Conservation (phyloP, 352 stramenopile genomes). For the Pythium myriotylum region DNA sequence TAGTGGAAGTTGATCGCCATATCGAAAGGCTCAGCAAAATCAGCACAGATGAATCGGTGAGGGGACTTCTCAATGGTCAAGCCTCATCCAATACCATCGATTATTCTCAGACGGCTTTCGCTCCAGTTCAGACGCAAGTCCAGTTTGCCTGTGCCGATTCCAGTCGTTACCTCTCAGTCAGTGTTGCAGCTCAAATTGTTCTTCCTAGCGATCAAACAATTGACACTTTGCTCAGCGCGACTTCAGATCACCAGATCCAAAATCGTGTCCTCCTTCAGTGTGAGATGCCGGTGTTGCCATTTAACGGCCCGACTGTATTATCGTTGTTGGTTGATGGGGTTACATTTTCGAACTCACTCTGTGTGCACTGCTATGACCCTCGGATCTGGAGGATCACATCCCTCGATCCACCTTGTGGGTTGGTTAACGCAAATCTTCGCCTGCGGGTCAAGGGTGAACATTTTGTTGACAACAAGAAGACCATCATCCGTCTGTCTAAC, state of each 20-base stretch:
- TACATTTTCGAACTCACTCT: conserved; percentile 66
- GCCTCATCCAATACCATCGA: not conserved
- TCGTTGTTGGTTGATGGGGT: conserved; percentile 48
- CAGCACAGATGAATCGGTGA: not conserved
- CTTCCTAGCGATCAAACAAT: conserved; percentile 29
- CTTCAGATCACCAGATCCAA: not conserved
- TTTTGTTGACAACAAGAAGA: conserved; percentile 74
- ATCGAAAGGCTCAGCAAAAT: not conserved
- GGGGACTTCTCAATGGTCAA: not conserved
- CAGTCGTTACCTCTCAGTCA: conserved; percentile 38
- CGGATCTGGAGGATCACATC: conserved; percentile 46
- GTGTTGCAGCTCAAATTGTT: conserved; percentile 38
- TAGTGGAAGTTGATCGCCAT: conserved; percentile 14
- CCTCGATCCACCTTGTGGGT: conserved; percentile 49
- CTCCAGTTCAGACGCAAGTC: conserved; percentile 16
- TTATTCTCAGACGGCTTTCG: not conserved
- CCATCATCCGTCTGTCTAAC: conserved; percentile 55
- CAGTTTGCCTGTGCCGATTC: conserved; percentile 55
- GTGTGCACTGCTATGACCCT: conserved; percentile 73
- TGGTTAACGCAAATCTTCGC: conserved; percentile 31
- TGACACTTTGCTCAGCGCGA: conserved; percentile 8
- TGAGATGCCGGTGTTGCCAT: conserved; percentile 52
- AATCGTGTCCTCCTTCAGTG: conserved; percentile 43
- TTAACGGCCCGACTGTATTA: conserved; percentile 55
- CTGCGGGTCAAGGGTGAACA: conserved; percentile 57